phyloP scores from a whole-genome alignment of 129 eudicot species.

The Cynara cardunculus region DNA sequence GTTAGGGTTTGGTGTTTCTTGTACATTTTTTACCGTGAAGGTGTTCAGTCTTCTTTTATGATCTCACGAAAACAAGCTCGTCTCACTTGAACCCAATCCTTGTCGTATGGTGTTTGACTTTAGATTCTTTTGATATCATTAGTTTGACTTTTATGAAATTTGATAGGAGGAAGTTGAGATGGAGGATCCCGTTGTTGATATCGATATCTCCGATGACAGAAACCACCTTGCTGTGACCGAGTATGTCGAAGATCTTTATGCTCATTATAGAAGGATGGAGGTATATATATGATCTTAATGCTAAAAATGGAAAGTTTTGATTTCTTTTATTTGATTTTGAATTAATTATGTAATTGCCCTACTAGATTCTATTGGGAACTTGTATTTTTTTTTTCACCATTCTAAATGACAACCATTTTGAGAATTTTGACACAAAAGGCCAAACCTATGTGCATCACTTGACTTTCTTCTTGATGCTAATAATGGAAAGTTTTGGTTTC shows the following conservation, averaged over 20 bases:
- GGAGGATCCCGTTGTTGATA: conserved; percentile 74
- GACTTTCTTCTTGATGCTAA: not conserved
- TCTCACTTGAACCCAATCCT: not conserved
- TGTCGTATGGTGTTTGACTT: not conserved
- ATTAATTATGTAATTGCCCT: not conserved
- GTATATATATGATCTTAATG: conserved; percentile 25
- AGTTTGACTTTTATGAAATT: not conserved
- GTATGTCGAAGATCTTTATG: conserved; percentile 72
- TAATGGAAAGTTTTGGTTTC: not conserved
- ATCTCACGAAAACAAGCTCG: too few species aligned
- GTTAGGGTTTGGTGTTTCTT: not conserved
- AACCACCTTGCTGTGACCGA: conserved; percentile 71
- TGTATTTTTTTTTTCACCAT: not conserved
- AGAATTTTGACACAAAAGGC: not conserved
- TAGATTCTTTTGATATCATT: not conserved
- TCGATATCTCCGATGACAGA: conserved; percentile 51
- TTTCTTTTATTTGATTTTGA: not conserved
- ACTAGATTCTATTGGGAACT: not conserved
- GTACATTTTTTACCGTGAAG: not conserved
- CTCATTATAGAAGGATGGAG: conserved; percentile 71
- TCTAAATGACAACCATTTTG: not conserved
- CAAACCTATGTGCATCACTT: too few species aligned
- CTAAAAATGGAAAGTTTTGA: not conserved
- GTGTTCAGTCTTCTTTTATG: too few species aligned
- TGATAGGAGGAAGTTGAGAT: conserved; percentile 60